Base-by-base conservation (phyloP, 1,284 basidiomycete species). In the Austroboletus novae-zelandiae region DNA sequence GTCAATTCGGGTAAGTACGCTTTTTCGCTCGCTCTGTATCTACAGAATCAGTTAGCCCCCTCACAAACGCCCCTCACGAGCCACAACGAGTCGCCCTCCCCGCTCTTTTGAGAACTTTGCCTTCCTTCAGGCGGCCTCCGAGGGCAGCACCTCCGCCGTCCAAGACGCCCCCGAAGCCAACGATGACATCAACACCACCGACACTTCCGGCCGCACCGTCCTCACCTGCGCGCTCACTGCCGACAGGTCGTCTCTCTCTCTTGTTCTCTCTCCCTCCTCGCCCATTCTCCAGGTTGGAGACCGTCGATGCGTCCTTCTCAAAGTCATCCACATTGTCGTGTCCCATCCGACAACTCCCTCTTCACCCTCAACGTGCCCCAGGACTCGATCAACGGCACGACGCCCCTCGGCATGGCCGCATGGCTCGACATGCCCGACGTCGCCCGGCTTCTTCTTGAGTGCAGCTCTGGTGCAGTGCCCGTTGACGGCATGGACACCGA, bases 401-500 rank as follows among this genome's bases (percentile, higher is more conserved):
- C 85, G 2, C 86, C 86, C 7, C 76, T 89, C 9, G 83, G 84
- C 7, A 80, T 87, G 72, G 84, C 86, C 15, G 79, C 86, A 4
- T 89, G 86, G 84, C 72, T 89, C 27, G 81, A 86, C 58, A 68
- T 79, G 65, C 75, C 77, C 15, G 69, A 78, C 9, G 75, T 73
- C 35, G 83, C 89, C 17, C 71, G 71, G 43, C 59, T 81, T 30
- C 68, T 89, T 18, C 73, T 89, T 31, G 79, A 85, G 44, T 75
- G 71, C 32, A 82, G 83, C 56, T 65, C 71, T 5, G 81, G 80
- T 40, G 65, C 78, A 20, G 79, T 89, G 32, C 77, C 81, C 9
- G 84, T 89, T 5, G 83, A 89, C 57, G 84, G 81, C 25, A 78
- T 80, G 71, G 86, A 89, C 59, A 70, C 76, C 27, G 79, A 84